phyloP scores from a whole-genome alignment of 2,329 filamentous ascomycete species.

The Passalora sequoiae region DNA sequence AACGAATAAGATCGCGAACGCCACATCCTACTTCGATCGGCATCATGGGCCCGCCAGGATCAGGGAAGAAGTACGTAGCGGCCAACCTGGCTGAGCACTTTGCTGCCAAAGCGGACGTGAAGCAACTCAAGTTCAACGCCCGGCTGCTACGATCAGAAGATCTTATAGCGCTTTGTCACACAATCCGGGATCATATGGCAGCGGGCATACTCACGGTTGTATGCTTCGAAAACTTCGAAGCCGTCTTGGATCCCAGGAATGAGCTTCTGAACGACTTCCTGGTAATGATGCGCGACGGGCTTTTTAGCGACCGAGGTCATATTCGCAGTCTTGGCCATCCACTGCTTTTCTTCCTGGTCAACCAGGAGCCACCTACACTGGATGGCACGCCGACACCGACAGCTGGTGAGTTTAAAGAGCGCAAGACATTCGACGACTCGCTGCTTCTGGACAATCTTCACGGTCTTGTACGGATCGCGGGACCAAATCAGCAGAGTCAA shows the following conservation, averaged over 20 bases:
- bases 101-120: constrained; percentile 19
- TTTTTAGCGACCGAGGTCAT: constrained; percentile 29
- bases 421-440: constrained; percentile 23
- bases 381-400: constrained; percentile 27
- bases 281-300: constrained; percentile 30
- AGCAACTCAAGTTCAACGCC: constrained; percentile 28
- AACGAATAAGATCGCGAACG: constrained; percentile 24
- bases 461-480: constrained; percentile 29
- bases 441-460: constrained; percentile 31
- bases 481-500: constrained; percentile 28
- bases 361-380: constrained; percentile 25
- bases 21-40: constrained; percentile 30
- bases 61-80: constrained; percentile 33
- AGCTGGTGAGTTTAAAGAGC: constrained; percentile 20
- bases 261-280: constrained; percentile 28
- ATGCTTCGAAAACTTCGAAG: constrained; percentile 32
- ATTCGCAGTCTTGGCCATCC: constrained; percentile 27
- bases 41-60: constrained; percentile 28
- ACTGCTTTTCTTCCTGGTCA: constrained; percentile 32
- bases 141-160: constrained; percentile 27
- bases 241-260: constrained; percentile 25
- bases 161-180: constrained; percentile 29
- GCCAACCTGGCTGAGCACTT: constrained; percentile 28
- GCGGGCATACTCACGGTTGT: constrained; percentile 27
- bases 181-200: constrained; percentile 29